Evolutionary conservation across 2,329 filamentous ascomycete genomes (phyloP).

Genomic region (Elsinoe perseae): DNA sequence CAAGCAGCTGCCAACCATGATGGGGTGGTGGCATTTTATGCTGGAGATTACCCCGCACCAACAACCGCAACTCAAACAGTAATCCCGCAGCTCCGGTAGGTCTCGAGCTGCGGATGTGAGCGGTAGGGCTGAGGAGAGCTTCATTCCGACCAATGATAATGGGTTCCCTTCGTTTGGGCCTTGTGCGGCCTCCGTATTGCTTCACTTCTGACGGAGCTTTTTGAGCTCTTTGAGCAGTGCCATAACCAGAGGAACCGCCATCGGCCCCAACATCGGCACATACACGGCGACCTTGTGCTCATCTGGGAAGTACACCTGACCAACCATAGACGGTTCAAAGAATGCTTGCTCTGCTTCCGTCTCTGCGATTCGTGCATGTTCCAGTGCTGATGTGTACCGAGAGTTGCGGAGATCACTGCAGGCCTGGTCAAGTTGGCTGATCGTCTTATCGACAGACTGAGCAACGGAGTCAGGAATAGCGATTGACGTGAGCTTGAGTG

Average conservation of each 20-base stretch:
- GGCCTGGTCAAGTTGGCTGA: slow-evolving; percentile 67
- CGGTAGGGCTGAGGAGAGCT: not conserved
- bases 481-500: slow-evolving; percentile 76
- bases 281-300: slow-evolving; percentile 98
- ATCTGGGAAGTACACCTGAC: slow-evolving; percentile 95
- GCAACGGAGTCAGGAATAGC: slow-evolving; percentile 84
- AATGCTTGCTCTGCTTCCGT: slow-evolving; percentile 86
- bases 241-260: slow-evolving; percentile 83
- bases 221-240: slow-evolving; percentile 72
- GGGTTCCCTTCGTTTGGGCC: too few species aligned
- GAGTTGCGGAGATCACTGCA: slow-evolving; percentile 62
- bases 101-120: not conserved
- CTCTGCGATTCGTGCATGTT: slow-evolving; percentile 77
- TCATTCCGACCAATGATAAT: not conserved
- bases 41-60: slow-evolving; percentile 10
- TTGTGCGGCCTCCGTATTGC: too few species aligned
- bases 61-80: not conserved
- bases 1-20: not conserved
- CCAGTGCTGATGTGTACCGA: slow-evolving; percentile 58
- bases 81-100: not conserved
- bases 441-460: slow-evolving; percentile 71
- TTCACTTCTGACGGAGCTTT: slow-evolving; percentile 14
- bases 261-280: slow-evolving; percentile 78
- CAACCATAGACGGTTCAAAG: slow-evolving; percentile 98
- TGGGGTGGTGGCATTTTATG: not conserved